These are phyloP conservation scores for Lichtheimia hyalospora DNA, from an alignment of 371 early-diverging fungal species.

Conservation along the genomic window DNA sequence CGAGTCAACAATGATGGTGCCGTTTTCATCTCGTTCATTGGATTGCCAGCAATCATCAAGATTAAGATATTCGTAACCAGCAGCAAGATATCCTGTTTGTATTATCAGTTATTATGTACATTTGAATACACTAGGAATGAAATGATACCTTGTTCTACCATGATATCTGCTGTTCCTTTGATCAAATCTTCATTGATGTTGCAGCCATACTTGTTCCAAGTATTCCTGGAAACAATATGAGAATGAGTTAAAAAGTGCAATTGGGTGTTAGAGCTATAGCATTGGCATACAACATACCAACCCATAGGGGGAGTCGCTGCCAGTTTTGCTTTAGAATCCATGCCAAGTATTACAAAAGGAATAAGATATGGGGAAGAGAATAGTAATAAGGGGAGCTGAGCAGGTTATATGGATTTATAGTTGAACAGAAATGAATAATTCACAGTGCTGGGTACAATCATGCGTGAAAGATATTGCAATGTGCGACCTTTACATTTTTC, in stretches of 20 bases:
- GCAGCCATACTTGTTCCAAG: conserved; percentile 44
- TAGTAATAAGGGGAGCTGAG: too few relatives aligned
- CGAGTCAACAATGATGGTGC: conserved; percentile 33
- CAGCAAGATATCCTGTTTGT: conserved; percentile 13
- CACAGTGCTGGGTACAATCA: too few relatives aligned
- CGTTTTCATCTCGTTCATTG: conserved; percentile 23
- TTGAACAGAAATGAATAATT: too few relatives aligned
- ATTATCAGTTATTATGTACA: not conserved
- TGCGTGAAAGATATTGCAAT: too few relatives aligned
- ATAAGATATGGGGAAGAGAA: too few relatives aligned
- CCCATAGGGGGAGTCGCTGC: conserved; percentile 19
- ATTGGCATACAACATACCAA: conserved; percentile 7
- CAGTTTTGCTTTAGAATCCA: not conserved
- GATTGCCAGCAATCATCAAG: conserved; percentile 52
- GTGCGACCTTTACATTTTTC: too few relatives aligned
- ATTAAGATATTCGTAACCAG: conserved; percentile 39
- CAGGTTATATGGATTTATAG: too few relatives aligned
- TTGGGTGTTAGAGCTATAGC: not conserved
- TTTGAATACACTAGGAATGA: not conserved
- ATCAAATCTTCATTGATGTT: conserved; percentile 30
- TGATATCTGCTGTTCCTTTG: conserved; percentile 27
- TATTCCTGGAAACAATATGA: conserved; percentile 31
- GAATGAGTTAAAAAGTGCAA: not conserved
- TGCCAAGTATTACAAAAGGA: too few relatives aligned
- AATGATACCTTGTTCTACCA: conserved; percentile 11